Evolutionary conservation across 768 basidiomycete genomes (phyloP).

Genomic region (Pisolithus orientalis): DNA sequence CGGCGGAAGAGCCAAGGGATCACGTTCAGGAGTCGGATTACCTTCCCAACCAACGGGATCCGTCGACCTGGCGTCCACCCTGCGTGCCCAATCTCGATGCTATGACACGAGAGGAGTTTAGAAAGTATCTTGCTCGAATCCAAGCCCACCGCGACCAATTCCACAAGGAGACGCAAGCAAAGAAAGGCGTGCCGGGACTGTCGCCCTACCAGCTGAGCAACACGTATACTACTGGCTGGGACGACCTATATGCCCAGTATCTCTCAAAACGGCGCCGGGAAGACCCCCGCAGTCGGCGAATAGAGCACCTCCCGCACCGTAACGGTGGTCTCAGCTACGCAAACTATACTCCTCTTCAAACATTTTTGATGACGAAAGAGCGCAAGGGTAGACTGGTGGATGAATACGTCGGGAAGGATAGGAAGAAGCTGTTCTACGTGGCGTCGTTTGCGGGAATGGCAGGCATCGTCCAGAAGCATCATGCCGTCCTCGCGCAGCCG

Average conservation of each 20-base stretch:
- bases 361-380: slow-evolving; percentile 41
- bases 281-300: slow-evolving; percentile 25
- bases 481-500: slow-evolving; percentile 10
- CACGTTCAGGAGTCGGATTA: slow-evolving; percentile 23
- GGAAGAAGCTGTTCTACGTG: slow-evolving; percentile 9
- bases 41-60: slow-evolving; percentile 9
- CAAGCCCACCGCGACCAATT: slow-evolving; percentile 54
- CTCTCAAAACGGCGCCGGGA: slow-evolving; percentile 19
- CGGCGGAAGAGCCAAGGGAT: slow-evolving; percentile 13
- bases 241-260: slow-evolving; percentile 17
- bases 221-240: slow-evolving; percentile 16
- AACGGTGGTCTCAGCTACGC: slow-evolving; percentile 59
- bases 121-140: slow-evolving; percentile 51
- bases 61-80: slow-evolving; percentile 15
- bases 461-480: slow-evolving; percentile 13
- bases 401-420: slow-evolving; percentile 11
- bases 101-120: slow-evolving; percentile 57
- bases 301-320: slow-evolving; percentile 62
- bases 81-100: slow-evolving; percentile 48
- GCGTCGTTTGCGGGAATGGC: slow-evolving; percentile 29
- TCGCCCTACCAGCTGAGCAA: slow-evolving; percentile 26
- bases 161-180: slow-evolving; percentile 26
- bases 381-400: slow-evolving; percentile 57
- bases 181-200: slow-evolving; percentile 7
- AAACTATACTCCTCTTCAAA: slow-evolving; percentile 47